Evolutionary conservation across 495 filamentous ascomycete species (phyloP).

Genomic region (Talaromyces wortmannii): DNA sequence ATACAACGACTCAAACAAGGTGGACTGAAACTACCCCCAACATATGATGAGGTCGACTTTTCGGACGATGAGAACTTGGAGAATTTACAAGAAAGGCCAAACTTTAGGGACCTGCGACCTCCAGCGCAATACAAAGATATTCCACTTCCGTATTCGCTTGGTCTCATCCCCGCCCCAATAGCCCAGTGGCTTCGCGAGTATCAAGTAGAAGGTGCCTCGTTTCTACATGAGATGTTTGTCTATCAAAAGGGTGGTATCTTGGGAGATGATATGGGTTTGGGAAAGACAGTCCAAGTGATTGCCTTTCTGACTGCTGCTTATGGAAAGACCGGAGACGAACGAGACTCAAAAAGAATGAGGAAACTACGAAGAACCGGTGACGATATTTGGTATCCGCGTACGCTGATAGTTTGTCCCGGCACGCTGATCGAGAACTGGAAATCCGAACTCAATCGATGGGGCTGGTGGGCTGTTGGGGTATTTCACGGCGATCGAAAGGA

Average conservation of each 20-base stretch:
- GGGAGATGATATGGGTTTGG: constrained; percentile 95
- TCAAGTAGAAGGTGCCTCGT: constrained; percentile 78
- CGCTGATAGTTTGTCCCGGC: constrained; percentile 83
- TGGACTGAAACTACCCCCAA: constrained; percentile 72
- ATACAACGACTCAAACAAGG: constrained; percentile 53
- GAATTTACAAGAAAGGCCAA: constrained; percentile 59
- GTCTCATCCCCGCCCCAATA: constrained; percentile 82
- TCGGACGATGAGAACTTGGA: constrained; percentile 73
- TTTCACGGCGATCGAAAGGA: constrained; percentile 76
- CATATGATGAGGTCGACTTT: constrained; percentile 76
- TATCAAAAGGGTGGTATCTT: constrained; percentile 89
- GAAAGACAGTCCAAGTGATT: constrained; percentile 95
- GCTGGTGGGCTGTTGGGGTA: constrained; percentile 85
- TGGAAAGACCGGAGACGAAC: constrained; percentile 88
- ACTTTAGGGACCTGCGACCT: constrained; percentile 56
- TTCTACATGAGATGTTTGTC: constrained; percentile 85
- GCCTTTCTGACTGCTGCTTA: constrained; percentile 90
- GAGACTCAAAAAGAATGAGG: constrained; percentile 85
- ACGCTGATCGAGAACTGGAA: constrained; percentile 87
- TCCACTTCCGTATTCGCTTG: constrained; percentile 64
- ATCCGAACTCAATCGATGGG: constrained; percentile 80
- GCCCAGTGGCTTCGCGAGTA: constrained; percentile 92
- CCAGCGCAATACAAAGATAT: constrained; percentile 68
- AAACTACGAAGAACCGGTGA: constrained; percentile 62
- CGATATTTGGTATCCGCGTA: constrained; percentile 74